These are phyloP conservation scores for Clathrus columnatus DNA, from an alignment of 768 basidiomycete genomes.

Conservation along the genomic window DNA sequence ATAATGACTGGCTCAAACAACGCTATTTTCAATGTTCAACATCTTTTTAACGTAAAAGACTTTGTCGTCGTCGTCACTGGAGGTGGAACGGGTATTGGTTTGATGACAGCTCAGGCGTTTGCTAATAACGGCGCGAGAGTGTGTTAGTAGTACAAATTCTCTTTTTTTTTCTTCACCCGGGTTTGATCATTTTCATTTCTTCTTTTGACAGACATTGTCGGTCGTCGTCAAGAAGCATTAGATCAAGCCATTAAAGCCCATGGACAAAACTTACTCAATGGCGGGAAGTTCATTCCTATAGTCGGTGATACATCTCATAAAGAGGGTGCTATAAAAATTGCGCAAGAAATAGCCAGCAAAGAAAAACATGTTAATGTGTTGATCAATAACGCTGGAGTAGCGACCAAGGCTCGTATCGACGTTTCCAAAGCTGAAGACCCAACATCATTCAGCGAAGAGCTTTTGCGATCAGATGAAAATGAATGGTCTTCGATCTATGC, in stretches of 20 bases:
- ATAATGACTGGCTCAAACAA: neutral
- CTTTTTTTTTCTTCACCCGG: no score
- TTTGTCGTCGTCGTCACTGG: neutral
- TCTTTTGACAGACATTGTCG: conserved; percentile 19
- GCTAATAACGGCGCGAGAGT: conserved; percentile 22
- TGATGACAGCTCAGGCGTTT: conserved; percentile 20
- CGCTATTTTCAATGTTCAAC: neutral
- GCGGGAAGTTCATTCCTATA: conserved; percentile 24
- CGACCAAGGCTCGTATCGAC: conserved; percentile 10
- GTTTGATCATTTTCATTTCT: no score
- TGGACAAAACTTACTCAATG: conserved; percentile 20
- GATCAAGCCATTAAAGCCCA: conserved; percentile 13
- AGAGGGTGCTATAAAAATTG: conserved; percentile 20
- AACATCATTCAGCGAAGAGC: conserved; percentile 19
- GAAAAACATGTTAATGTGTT: conserved; percentile 26
- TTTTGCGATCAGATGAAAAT: conserved; percentile 22
- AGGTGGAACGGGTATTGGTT: conserved; percentile 21
- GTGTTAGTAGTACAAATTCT: conserved; percentile 3
- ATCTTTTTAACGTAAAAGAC: neutral
- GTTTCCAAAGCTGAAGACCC: conserved; percentile 24
- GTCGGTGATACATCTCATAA: conserved; percentile 22
- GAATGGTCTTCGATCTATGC: conserved; percentile 25
- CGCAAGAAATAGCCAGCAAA: conserved; percentile 17
- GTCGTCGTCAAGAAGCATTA: conserved; percentile 7
- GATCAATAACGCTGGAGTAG: conserved; percentile 28